Conservation (phyloP, 208 protist species). For the Jaenimonas drosophilae region DNA sequence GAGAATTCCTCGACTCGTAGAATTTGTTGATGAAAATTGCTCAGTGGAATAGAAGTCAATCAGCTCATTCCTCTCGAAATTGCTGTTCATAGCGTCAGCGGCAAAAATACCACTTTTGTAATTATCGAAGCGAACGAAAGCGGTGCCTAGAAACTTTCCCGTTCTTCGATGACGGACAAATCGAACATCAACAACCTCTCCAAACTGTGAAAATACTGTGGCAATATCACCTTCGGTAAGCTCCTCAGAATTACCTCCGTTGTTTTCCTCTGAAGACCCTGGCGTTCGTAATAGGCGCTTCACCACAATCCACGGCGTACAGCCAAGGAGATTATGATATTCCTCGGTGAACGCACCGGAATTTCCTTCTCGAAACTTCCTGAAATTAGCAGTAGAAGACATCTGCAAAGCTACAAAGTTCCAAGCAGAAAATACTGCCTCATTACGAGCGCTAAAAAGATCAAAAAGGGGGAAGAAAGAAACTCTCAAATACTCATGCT, state of each 20-base stretch:
- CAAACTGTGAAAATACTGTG: constrained; percentile 86
- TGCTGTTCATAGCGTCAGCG: constrained; percentile 68
- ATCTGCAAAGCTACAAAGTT: no score
- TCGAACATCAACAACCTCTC: constrained; percentile 62
- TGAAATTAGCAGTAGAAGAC: no score
- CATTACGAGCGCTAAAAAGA: neutral
- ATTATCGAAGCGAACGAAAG: constrained; percentile 68
- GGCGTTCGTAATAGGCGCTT: constrained; percentile 25
- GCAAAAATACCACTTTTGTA: constrained; percentile 68
- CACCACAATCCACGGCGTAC: constrained; percentile 65
- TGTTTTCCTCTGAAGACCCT: neutral
- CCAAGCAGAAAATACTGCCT: no score
- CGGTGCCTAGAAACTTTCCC: constrained; percentile 64
- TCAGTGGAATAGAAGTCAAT: constrained; percentile 29
- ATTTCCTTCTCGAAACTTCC: constrained; percentile 34
- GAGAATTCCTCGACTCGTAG: constrained; percentile 24
- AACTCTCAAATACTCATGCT: no score
- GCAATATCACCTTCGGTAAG: constrained; percentile 78
- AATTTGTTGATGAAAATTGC: constrained; percentile 4
- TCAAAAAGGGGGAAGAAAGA: neutral
- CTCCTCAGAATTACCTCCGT: constrained; percentile 5
- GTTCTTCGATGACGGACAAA: constrained; percentile 62
- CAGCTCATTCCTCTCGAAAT: constrained; percentile 39
- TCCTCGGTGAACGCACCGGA: constrained; percentile 56
- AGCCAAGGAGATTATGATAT: constrained; percentile 65